Evolutionary conservation across 148 eudicot species (phyloP).

Genomic region (Tetragonia tetragonoides): DNA sequence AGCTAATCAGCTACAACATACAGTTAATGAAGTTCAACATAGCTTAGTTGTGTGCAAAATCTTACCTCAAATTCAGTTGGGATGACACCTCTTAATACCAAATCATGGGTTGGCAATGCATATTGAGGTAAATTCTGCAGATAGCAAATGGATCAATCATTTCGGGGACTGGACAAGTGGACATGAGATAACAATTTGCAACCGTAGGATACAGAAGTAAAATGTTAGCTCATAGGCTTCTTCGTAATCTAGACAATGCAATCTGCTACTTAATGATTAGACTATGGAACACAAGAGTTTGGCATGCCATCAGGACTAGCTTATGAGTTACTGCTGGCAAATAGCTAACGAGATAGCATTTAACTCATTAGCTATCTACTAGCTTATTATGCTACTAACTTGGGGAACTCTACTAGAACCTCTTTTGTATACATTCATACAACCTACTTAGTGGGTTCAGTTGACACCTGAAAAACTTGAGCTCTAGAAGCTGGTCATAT

Average conservation of each 20-base stretch:
- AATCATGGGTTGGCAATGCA: slow-evolving; percentile 77
- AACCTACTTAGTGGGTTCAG: neutral
- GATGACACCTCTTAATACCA: slow-evolving; percentile 51
- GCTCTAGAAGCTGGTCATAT: neutral
- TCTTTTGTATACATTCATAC: no score
- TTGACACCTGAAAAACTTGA: neutral
- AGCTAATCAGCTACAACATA: neutral
- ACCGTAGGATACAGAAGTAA: neutral
- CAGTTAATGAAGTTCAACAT: neutral
- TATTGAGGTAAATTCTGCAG: slow-evolving; percentile 74
- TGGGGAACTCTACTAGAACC: neutral
- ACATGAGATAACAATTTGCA: neutral
- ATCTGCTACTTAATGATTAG: neutral
- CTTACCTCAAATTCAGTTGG: slow-evolving; percentile 75
- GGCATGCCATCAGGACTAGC: neutral
- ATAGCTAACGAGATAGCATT: no score
- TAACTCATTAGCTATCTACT: neutral
- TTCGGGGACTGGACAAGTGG: neutral
- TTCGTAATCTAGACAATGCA: neutral
- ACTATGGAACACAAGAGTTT: neutral
- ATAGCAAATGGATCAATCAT: neutral
- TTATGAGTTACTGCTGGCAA: no score
- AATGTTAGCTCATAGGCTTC: neutral
- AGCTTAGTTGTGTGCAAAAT: neutral
- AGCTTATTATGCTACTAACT: neutral